Evolutionary conservation across 805 yeast species (phyloP).

Genomic region (Nakazawaea molendinolei): DNA sequence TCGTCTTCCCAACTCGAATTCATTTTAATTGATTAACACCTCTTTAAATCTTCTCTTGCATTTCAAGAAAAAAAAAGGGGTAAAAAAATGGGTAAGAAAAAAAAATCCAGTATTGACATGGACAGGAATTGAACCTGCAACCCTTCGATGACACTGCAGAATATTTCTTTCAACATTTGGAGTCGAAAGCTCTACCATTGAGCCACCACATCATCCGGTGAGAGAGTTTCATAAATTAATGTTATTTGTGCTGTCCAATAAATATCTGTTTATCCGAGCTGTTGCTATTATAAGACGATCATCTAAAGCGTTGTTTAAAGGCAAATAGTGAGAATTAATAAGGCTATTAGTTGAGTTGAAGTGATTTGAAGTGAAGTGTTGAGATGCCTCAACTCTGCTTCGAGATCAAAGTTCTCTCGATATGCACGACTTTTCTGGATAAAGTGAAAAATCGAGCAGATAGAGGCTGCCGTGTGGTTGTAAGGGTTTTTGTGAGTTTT

Average conservation of each 20-base stretch:
- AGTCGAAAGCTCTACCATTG: conserved; percentile 78
- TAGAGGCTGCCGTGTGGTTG: no score
- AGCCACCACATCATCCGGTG: conserved; percentile 56
- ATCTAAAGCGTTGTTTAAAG: not conserved
- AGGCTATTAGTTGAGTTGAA: no score
- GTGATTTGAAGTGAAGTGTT: no score
- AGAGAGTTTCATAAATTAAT: not conserved
- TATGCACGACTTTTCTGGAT: no score
- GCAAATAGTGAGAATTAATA: no score
- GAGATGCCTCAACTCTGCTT: no score
- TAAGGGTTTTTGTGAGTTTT: no score
- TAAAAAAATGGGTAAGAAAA: conserved; percentile 12
- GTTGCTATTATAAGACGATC: conserved; percentile 7
- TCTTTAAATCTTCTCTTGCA: not conserved
- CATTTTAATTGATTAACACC: not conserved
- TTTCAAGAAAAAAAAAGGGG: not conserved
- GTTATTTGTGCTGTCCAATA: conserved; percentile 16
- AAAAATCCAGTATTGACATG: conserved; percentile 48
- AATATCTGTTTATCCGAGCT: conserved; percentile 21
- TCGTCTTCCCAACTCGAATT: not conserved
- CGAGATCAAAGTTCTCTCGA: no score
- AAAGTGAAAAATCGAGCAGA: no score
- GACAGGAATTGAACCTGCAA: conserved; percentile 86
- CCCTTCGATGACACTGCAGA: conserved; percentile 56
- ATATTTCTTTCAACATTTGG: conserved; percentile 37